These are phyloP conservation scores for Microstroma glucosiphilum DNA, from an alignment of 1,284 basidiomycete genomes.

Conservation along the genomic window DNA sequence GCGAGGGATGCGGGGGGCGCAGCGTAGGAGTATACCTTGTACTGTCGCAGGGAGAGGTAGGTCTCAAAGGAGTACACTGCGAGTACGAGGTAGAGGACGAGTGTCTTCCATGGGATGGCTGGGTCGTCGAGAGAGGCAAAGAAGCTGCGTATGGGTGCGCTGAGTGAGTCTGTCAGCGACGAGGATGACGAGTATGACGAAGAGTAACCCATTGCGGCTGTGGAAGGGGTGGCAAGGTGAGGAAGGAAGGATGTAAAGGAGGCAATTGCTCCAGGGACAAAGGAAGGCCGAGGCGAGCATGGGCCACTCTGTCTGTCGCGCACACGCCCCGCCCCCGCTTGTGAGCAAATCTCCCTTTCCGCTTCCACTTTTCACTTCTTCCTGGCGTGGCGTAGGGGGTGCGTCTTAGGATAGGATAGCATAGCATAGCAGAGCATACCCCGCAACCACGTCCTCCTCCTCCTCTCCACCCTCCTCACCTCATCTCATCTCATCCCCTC, in stretches of 20 bases:
- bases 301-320: background rate
- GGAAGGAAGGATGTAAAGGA: background rate
- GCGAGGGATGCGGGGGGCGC: slow-evolving; percentile 71
- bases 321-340: background rate
- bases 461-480: background rate
- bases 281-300: background rate
- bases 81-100: slow-evolving; percentile 70
- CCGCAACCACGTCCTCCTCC: background rate
- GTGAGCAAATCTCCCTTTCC: too few species aligned
- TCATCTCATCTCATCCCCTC: background rate
- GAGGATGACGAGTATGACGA: background rate
- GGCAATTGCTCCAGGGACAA: background rate
- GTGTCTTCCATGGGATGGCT: slow-evolving; percentile 64
- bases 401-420: background rate
- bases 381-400: background rate
- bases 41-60: slow-evolving; percentile 79
- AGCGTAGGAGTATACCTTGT: slow-evolving; percentile 70
- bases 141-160: background rate
- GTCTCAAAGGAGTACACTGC: slow-evolving; percentile 73
- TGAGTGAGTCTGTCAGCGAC: slow-evolving; percentile 3
- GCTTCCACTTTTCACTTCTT: slow-evolving; percentile 3
- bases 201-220: background rate
- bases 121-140: slow-evolving; percentile 34
- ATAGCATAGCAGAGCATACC: background rate
- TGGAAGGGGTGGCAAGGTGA: background rate